Percentiles rank a stretch among this genome's conserved stretches.
Evolutionary conservation across 2,329 filamentous ascomycete species (phyloP).

Genomic region (Alternaria ethzedia): DNA sequence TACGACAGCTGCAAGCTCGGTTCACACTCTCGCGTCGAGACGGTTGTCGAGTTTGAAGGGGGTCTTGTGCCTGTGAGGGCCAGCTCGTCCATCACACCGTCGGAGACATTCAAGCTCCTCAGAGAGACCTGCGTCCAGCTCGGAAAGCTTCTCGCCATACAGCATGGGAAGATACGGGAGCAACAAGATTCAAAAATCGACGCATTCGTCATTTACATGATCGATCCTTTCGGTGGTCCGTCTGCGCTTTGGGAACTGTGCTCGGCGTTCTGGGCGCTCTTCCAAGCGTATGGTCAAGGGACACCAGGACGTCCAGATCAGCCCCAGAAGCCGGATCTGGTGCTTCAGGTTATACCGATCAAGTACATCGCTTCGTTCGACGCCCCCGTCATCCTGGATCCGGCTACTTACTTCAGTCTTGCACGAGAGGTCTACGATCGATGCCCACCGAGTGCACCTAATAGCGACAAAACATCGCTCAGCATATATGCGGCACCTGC

Average conservation of each 20-base stretch:
- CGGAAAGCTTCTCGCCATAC: conserved; percentile 49
- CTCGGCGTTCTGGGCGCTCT: conserved; percentile 74
- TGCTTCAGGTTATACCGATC: conserved; percentile 76
- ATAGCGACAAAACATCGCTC: conserved; percentile 52
- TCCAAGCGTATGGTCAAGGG: conserved; percentile 65
- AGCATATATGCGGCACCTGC: conserved; percentile 68
- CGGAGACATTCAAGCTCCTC: conserved; percentile 38
- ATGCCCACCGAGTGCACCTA: conserved; percentile 60
- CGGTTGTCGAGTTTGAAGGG: conserved; percentile 45
- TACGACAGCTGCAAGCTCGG: conserved; percentile 80
- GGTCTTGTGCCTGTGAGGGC: conserved; percentile 43
- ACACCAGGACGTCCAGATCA: conserved; percentile 51
- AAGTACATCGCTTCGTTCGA: conserved; percentile 70
- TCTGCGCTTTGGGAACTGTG: conserved; percentile 71
- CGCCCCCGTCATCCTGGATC: conserved; percentile 67
- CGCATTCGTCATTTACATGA: conserved; percentile 73
- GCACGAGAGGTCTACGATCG: conserved; percentile 81
- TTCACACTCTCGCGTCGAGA: conserved; percentile 58
- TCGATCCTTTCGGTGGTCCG: conserved; percentile 70
- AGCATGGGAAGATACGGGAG: conserved; percentile 43
- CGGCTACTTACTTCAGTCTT: conserved; percentile 65
- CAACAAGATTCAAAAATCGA: conserved; percentile 58
- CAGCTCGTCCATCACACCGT: conserved; percentile 18
- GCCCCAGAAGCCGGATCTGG: conserved; percentile 62
- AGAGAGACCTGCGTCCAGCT: conserved; percentile 48